Percentiles rank a stretch among this genome's conserved stretches.
Conservation (phyloP, 192 early-diverging fungal genomes). For the Linnemannia schmuckeri region DNA sequence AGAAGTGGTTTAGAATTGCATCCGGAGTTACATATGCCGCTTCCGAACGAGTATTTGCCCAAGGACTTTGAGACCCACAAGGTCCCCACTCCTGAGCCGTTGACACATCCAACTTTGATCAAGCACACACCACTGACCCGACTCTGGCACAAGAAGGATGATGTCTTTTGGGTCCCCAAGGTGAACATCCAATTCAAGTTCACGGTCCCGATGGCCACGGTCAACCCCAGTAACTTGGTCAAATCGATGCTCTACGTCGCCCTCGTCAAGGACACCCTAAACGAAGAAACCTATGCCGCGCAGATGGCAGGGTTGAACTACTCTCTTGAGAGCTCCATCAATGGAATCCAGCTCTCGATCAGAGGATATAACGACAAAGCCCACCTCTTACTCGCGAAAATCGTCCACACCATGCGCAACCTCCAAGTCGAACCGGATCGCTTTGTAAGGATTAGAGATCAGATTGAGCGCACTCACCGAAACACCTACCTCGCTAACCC, state of each 20-base stretch:
- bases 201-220: background rate
- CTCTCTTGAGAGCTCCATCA: conserved; percentile 61
- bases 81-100: conserved; percentile 26
- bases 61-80: conserved; percentile 77
- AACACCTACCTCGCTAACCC: conserved; percentile 81
- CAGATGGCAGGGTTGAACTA: conserved; percentile 70
- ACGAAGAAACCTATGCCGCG: conserved; percentile 61
- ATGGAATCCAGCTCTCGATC: conserved; percentile 72
- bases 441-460: conserved; percentile 82
- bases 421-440: conserved; percentile 67
- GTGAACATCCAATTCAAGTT: conserved; percentile 77
- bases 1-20: conserved; percentile 14
- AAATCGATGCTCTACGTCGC: conserved; percentile 39
- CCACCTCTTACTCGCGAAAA: conserved; percentile 69
- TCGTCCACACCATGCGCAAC: conserved; percentile 72
- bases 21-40: conserved; percentile 44
- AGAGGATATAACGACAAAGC: conserved; percentile 91
- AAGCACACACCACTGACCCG: conserved; percentile 68
- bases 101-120: conserved; percentile 66
- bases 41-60: conserved; percentile 86
- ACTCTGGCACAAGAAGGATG: conserved; percentile 96
- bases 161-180: conserved; percentile 91
- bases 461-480: conserved; percentile 70
- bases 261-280: conserved; percentile 57
- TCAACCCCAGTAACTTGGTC: conserved; percentile 6